Evolutionary conservation across 1,139 yeast genomes (phyloP).

Genomic region (Scheffersomyces titani): DNA sequence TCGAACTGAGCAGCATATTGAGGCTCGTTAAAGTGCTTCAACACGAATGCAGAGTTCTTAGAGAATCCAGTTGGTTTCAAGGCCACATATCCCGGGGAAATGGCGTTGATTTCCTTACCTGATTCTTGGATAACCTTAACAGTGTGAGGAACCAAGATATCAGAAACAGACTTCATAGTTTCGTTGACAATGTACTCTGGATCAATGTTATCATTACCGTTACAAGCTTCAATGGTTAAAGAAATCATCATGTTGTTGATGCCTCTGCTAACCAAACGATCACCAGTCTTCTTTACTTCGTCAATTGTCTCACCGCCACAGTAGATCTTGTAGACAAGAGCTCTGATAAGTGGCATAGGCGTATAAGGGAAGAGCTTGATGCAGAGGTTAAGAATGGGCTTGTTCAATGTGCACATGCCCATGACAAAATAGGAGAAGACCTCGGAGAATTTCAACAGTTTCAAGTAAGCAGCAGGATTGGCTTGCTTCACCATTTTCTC

Average conservation of each 20-base stretch:
- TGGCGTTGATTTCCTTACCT: slow-evolving; percentile 55
- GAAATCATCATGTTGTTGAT: slow-evolving; percentile 93
- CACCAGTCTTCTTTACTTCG: slow-evolving; percentile 73
- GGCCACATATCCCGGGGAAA: slow-evolving; percentile 84
- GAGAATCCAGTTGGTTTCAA: slow-evolving; percentile 92
- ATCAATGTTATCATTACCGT: slow-evolving; percentile 66
- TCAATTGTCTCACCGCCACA: slow-evolving; percentile 85
- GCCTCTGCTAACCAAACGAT: slow-evolving; percentile 65
- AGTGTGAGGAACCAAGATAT: slow-evolving; percentile 74
- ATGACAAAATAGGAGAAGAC: slow-evolving; percentile 64
- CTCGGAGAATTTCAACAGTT: slow-evolving; percentile 39
- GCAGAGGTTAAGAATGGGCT: slow-evolving; percentile 58
- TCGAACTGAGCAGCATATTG: slow-evolving; percentile 55
- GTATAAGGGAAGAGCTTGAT: slow-evolving; percentile 72
- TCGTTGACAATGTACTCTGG: slow-evolving; percentile 65
- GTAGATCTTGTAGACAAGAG: slow-evolving; percentile 77
- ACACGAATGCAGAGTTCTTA: slow-evolving; percentile 72
- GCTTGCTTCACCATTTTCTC: not conserved
- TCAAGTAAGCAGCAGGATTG: slow-evolving; percentile 28
- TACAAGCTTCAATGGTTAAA: slow-evolving; percentile 90
- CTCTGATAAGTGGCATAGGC: slow-evolving; percentile 70
- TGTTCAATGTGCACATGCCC: slow-evolving; percentile 67
- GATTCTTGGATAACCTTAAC: slow-evolving; percentile 45
- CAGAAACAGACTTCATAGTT: slow-evolving; percentile 66
- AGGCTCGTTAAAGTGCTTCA: slow-evolving; percentile 57